Evolutionary conservation across 164 flowering plant species (phyloP).

Genomic region (Warburgia ugandensis): DNA sequence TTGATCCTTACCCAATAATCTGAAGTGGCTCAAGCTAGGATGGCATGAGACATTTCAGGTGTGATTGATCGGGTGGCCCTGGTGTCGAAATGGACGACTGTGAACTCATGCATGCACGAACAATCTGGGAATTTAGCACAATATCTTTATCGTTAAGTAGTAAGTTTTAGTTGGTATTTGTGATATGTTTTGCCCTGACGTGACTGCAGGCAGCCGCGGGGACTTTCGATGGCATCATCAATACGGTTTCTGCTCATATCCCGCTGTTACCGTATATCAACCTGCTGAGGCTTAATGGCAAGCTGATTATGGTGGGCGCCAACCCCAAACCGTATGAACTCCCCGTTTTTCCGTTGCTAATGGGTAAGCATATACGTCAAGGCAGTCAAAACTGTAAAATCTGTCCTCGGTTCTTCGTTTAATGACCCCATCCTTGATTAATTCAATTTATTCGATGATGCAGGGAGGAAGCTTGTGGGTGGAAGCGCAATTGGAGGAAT

Average conservation of each 20-base stretch:
- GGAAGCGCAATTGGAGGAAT: conserved; percentile 48
- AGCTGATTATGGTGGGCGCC: conserved; percentile 37
- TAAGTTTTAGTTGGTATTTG: too few relatives aligned
- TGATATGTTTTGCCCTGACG: too few relatives aligned
- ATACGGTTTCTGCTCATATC: conserved; percentile 35
- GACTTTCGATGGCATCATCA: conserved; percentile 38
- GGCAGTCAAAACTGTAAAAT: too few relatives aligned
- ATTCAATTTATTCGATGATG: not conserved
- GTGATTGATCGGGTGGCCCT: too few relatives aligned
- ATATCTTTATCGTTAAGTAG: too few relatives aligned
- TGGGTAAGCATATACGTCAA: conserved; percentile 21
- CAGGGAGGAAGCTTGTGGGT: conserved; percentile 42
- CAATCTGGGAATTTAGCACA: too few relatives aligned
- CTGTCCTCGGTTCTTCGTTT: not conserved
- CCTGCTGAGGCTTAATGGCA: conserved; percentile 27
- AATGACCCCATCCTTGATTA: too few relatives aligned
- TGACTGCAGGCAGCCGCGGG: conserved; percentile 40
- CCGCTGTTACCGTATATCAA: conserved; percentile 26
- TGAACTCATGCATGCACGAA: too few relatives aligned
- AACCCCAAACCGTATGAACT: conserved; percentile 42
- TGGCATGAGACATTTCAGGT: too few relatives aligned
- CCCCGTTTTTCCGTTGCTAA: conserved; percentile 30
- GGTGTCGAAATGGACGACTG: too few relatives aligned
- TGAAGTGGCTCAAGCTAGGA: too few relatives aligned
- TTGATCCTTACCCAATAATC: too few relatives aligned